Conservation (phyloP, 805 yeast genomes). For the Teunomyces atbi region DNA sequence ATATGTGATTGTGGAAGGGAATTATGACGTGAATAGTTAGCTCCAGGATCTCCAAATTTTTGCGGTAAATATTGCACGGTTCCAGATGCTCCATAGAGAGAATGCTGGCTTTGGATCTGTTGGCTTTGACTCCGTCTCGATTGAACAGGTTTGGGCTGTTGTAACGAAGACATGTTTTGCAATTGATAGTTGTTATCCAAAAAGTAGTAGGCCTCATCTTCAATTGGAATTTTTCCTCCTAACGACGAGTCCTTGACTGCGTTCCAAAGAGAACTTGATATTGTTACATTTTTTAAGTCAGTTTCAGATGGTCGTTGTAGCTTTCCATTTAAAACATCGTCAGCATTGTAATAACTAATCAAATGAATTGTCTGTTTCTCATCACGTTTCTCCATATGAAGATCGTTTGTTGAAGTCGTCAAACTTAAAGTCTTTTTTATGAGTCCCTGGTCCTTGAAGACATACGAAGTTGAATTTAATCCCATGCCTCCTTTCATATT, state of each 20-base stretch:
- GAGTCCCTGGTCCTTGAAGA: constrained; percentile 68
- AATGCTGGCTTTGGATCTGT: constrained; percentile 5
- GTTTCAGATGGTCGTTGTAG: constrained; percentile 58
- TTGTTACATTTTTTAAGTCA: constrained; percentile 48
- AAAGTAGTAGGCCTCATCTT: constrained; percentile 50
- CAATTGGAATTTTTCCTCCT: constrained; percentile 53
- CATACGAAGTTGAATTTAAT: constrained; percentile 51
- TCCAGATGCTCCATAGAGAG: neutral
- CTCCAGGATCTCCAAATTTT: constrained; percentile 1
- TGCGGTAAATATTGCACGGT: constrained; percentile 6
- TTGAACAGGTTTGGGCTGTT: constrained; percentile 14
- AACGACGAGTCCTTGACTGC: constrained; percentile 58
- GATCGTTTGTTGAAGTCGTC: constrained; percentile 20
- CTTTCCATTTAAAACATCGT: constrained; percentile 62
- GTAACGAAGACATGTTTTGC: constrained; percentile 36
- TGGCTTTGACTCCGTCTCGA: constrained; percentile 1
- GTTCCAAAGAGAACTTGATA: constrained; percentile 49
- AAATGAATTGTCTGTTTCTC: constrained; percentile 60
- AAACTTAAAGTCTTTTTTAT: constrained; percentile 80
- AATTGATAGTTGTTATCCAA: constrained; percentile 45
- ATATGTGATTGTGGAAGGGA: constrained; percentile 12
- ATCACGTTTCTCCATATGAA: constrained; percentile 22
- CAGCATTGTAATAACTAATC: constrained; percentile 74
- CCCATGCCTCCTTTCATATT: constrained; percentile 34
- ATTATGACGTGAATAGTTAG: constrained; percentile 9